Conservation (phyloP, 306 rosid genomes). For the Sindora glabra region DNA sequence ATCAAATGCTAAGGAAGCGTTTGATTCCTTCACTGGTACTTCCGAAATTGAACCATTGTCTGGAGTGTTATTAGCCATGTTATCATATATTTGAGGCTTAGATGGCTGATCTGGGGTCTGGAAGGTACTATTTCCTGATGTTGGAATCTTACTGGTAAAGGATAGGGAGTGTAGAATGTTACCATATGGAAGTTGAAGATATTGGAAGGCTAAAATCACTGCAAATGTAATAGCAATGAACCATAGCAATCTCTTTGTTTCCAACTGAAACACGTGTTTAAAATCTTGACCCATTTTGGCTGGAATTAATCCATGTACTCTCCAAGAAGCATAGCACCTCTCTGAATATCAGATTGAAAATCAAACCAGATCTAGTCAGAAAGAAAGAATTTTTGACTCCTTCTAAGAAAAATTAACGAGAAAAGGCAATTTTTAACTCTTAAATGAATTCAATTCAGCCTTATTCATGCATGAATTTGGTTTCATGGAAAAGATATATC, state of each 20-base stretch:
- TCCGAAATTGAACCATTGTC: conserved; percentile 10
- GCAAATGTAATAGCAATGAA: conserved; percentile 43
- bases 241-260: conserved; percentile 48
- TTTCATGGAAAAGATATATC: too few species aligned
- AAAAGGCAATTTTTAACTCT: too few species aligned
- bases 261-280: conserved; percentile 28
- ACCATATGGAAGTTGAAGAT: conserved; percentile 43
- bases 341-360: conserved; percentile 29
- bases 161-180: conserved; percentile 24
- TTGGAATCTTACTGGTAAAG: conserved; percentile 21
- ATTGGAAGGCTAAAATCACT: conserved; percentile 39
- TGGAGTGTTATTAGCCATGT: conserved; percentile 19
- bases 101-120: conserved; percentile 20
- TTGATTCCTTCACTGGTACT: conserved; percentile 9
- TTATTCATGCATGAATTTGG: too few species aligned
- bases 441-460: too few species aligned
- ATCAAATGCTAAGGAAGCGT: conserved; percentile 21
- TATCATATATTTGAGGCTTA: conserved; percentile 6
- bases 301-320: conserved; percentile 4
- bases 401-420: not conserved
- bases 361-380: conserved; percentile 18
- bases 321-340: conserved; percentile 24
- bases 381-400: not conserved
- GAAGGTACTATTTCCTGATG: conserved; percentile 14
- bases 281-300: conserved; percentile 52